These are phyloP conservation scores for Obelidium mucronatum DNA, from an alignment of 192 early-diverging fungal genomes.

Conservation along the genomic window DNA sequence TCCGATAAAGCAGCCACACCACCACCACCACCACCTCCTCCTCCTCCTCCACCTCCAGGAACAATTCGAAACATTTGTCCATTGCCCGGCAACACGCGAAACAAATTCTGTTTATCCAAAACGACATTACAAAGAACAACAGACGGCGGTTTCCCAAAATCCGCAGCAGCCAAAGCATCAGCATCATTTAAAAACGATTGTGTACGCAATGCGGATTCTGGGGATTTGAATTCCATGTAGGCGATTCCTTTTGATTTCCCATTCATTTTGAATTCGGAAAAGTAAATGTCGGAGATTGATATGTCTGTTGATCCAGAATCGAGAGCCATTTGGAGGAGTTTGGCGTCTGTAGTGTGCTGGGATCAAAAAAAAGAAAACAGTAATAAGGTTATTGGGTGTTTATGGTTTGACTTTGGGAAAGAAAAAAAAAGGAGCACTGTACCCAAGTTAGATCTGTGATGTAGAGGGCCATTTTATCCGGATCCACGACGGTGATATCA, in stretches of 20 bases:
- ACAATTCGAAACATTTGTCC: background rate
- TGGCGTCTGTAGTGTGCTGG: slow-evolving; percentile 67
- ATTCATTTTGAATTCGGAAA: slow-evolving; percentile 70
- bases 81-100: background rate
- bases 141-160: background rate
- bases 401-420: no score
- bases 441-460: slow-evolving; percentile 18
- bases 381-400: no score
- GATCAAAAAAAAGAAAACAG: no score
- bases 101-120: background rate
- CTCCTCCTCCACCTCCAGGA: background rate
- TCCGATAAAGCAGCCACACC: no score
- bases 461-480: slow-evolving; percentile 17
- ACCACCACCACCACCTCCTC: background rate
- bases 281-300: slow-evolving; percentile 50
- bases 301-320: slow-evolving; percentile 47
- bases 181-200: slow-evolving; percentile 23
- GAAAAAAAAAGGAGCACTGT: no score
- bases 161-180: background rate
- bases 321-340: slow-evolving; percentile 50
- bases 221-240: slow-evolving; percentile 59
- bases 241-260: slow-evolving; percentile 72
- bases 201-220: slow-evolving; percentile 45
- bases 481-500: background rate
- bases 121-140: background rate